Evolutionary conservation across 2,329 filamentous ascomycete genomes (phyloP).

Genomic region (Xylaria sp.): DNA sequence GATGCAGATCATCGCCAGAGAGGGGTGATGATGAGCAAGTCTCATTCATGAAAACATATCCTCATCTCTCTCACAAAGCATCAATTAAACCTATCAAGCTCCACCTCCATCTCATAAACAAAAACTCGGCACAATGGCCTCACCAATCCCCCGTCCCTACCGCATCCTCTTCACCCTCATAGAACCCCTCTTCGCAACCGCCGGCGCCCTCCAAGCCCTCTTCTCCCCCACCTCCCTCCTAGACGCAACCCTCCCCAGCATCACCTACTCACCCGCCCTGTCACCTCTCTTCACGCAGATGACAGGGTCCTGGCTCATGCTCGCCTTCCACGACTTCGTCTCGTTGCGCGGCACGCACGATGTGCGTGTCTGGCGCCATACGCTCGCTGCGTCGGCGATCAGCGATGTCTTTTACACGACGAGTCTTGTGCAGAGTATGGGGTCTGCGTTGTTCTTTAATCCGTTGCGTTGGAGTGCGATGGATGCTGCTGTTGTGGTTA

Average conservation of each 20-base stretch:
- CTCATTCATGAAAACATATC: too few species aligned
- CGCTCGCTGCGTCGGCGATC: constrained; percentile 19
- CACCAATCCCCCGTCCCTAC: constrained; percentile 19
- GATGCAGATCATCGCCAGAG: too few species aligned
- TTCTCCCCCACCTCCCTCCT: constrained; percentile 15
- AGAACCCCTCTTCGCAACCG: constrained; percentile 20
- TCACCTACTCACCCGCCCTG: constrained; percentile 17
- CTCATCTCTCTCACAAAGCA: too few species aligned
- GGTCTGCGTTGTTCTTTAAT: constrained; percentile 15
- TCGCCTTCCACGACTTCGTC: constrained; percentile 22
- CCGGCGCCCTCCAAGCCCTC: constrained; percentile 19
- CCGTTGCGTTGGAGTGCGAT: constrained; percentile 16
- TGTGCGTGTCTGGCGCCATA: constrained; percentile 19
- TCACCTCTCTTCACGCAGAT: constrained; percentile 22
- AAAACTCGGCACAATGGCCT: constrained; percentile 7
- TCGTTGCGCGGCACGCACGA: constrained; percentile 15
- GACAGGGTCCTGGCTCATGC: constrained; percentile 22
- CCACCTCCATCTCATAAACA: too few species aligned
- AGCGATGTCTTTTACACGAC: constrained; percentile 22
- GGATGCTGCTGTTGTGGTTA: constrained; percentile 13
- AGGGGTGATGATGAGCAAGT: too few species aligned
- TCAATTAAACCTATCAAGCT: too few species aligned
- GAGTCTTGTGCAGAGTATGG: constrained; percentile 20
- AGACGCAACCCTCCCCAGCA: constrained; percentile 11
- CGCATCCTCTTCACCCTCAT: constrained; percentile 20